Base-by-base conservation (phyloP, 2,329 filamentous ascomycete genomes). In the Sporothrix dimorphospora region DNA sequence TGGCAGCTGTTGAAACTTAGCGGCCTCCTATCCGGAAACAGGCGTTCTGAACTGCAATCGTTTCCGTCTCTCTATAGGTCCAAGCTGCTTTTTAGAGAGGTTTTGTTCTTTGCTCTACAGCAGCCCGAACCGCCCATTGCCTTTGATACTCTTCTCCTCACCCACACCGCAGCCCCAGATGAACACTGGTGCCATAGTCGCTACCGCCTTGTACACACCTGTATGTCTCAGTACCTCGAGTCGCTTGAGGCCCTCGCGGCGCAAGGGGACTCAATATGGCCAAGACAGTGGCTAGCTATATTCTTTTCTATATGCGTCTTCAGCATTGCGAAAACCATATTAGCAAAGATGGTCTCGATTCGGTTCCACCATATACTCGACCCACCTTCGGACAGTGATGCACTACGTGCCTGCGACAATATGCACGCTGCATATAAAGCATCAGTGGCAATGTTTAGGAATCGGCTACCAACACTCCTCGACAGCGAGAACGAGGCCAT, bases 281-380 rank as follows among this genome's bases (percentile, higher is more conserved):
- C 82, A 9, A 83, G 82, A 74, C 81, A 81, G 71, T 88, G 86
- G 83, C 77, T 88, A 19, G 85, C 87, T 1, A 77, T 84, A 4
- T 87, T 89, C 73, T 80, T 87, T 67, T 85, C 87, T 14, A 78
- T 89, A 21, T 88, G 87, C 77, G 85, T 89, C n/a, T 88, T 89
- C 76, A 89, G 86, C 76, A 81, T 87, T 38, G 82, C 85, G 24
- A 83, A 84, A 66, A 86, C 86, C 0, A 81, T 89, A 1, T 79
- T 89, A 5, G 80, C 84, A 19, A 85, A 88, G 71, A 79, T 86
- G 45, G 79, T 81, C 27, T 79, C 81, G 34, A 38, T 76, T 75
- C 14, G 73, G 73, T 76, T n/a, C 74, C 79, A 30, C 76, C 79
- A 67, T 9, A 42, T 21, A n/a, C 5, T 24, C 11, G 45, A 47